These are phyloP conservation scores for Colletotrichum destructivum DNA, from an alignment of 2,329 filamentous ascomycete species.

Conservation along the genomic window DNA sequence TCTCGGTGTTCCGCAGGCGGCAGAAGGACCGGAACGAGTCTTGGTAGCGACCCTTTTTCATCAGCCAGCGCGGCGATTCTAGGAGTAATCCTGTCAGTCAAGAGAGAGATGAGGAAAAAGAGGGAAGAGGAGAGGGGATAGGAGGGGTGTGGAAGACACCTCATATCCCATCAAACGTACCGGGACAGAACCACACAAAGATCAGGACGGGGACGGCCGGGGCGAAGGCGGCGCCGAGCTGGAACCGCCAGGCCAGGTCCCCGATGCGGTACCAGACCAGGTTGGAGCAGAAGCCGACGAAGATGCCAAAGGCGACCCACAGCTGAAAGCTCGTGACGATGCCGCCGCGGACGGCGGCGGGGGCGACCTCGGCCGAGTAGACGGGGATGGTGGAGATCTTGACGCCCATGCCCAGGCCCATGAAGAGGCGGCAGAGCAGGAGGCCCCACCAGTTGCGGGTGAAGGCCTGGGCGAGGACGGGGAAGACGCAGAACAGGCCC, in stretches of 20 bases:
- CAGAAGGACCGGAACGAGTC: constrained; percentile 72
- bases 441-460: constrained; percentile 67
- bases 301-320: constrained; percentile 72
- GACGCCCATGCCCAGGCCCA: constrained; percentile 80
- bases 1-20: constrained; percentile 65
- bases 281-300: constrained; percentile 71
- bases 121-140: no score
- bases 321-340: constrained; percentile 84
- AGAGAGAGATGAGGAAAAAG: no score
- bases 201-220: constrained; percentile 67
- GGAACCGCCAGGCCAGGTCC: constrained; percentile 69
- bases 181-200: constrained; percentile 72
- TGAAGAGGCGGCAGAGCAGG: constrained; percentile 63
- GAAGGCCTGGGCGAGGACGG: constrained; percentile 68
- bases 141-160: no score
- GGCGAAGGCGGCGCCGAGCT: constrained; percentile 75
- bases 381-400: constrained; percentile 78
- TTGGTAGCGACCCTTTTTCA: constrained; percentile 74
- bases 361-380: constrained; percentile 81
- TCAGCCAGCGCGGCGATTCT: constrained; percentile 75
- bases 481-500: constrained; percentile 68
- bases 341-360: constrained; percentile 78
- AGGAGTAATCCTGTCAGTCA: no score
- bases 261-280: constrained; percentile 67
- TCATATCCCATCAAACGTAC: constrained; percentile 9